A percentile compares a stretch with the other conserved stretches of the same genome.
Evolutionary conservation across 2,329 filamentous ascomycete species (phyloP).

Genomic region (Alternaria solani): DNA sequence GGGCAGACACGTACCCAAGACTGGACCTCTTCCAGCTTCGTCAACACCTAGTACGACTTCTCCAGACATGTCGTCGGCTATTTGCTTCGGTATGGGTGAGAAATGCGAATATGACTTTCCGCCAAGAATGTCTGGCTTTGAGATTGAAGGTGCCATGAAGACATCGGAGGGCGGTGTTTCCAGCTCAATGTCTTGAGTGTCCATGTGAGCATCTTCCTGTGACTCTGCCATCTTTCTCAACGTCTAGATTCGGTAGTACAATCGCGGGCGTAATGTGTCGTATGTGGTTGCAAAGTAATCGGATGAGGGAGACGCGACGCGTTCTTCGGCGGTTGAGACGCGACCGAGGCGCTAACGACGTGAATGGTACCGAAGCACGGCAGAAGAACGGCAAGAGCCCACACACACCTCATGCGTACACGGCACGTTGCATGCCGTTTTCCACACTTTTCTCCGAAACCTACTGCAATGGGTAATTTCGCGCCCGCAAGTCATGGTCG

Average conservation of each 20-base stretch:
- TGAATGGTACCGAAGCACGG: slow-evolving; percentile 10
- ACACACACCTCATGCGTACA: slow-evolving; percentile 21
- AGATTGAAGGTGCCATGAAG: slow-evolving; percentile 59
- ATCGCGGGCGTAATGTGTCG: neutral
- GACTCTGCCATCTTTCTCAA: slow-evolving; percentile 35
- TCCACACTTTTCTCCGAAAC: slow-evolving; percentile 20
- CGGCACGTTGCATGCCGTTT: slow-evolving; percentile 34
- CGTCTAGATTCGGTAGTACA: neutral
- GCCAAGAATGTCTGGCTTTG: slow-evolving; percentile 48
- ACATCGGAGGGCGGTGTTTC: slow-evolving; percentile 49
- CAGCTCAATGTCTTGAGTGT: slow-evolving; percentile 45
- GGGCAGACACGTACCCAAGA: slow-evolving; percentile 69
- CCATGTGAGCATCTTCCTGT: slow-evolving; percentile 44
- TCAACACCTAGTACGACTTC: slow-evolving; percentile 87
- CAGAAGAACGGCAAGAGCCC: slow-evolving; percentile 5
- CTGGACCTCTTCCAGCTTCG: slow-evolving; percentile 91
- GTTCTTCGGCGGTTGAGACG: slow-evolving; percentile 9
- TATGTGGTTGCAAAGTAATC: slow-evolving; percentile 14
- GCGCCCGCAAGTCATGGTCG: slow-evolving; percentile 1
- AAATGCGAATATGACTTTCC: slow-evolving; percentile 60
- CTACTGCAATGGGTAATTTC: slow-evolving; percentile 22
- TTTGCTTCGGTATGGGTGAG: slow-evolving; percentile 53
- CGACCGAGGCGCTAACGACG: slow-evolving; percentile 15
- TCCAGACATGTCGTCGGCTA: slow-evolving; percentile 55
- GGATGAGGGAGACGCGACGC: slow-evolving; percentile 26